Conservation (phyloP, 495 filamentous ascomycete species). For the Annulohypoxylon maeteangense region DNA sequence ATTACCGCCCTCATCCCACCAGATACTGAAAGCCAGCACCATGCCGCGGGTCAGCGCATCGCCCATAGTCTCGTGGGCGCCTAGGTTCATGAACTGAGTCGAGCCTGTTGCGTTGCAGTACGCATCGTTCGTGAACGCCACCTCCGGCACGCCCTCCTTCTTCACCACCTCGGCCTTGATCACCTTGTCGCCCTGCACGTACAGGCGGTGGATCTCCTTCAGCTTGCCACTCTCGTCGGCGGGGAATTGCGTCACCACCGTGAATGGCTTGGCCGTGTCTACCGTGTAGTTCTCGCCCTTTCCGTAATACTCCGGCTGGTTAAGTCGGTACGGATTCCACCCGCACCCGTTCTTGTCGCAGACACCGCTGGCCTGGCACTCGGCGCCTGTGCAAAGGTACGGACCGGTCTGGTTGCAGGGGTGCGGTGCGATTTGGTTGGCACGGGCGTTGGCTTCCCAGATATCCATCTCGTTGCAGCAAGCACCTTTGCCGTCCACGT, state of each 20-base stretch:
- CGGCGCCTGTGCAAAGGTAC: slow-evolving; percentile 61
- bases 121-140: slow-evolving; percentile 63
- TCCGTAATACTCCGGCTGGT: slow-evolving; percentile 64
- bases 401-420: slow-evolving; percentile 59
- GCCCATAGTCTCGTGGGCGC: slow-evolving; percentile 69
- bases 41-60: slow-evolving; percentile 68
- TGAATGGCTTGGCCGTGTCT: slow-evolving; percentile 69
- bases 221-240: slow-evolving; percentile 63
- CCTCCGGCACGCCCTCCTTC: slow-evolving; percentile 56
- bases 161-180: slow-evolving; percentile 57
- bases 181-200: slow-evolving; percentile 68
- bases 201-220: slow-evolving; percentile 67
- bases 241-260: slow-evolving; percentile 74
- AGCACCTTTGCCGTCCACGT: slow-evolving; percentile 58
- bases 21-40: slow-evolving; percentile 73
- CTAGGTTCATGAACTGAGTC: slow-evolving; percentile 62
- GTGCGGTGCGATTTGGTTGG: slow-evolving; percentile 69
- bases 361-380: slow-evolving; percentile 62
- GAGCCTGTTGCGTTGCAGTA: slow-evolving; percentile 69
- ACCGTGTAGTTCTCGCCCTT: slow-evolving; percentile 61
- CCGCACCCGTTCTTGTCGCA: slow-evolving; percentile 75
- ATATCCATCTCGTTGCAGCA: slow-evolving; percentile 74
- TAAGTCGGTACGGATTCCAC: slow-evolving; percentile 71
- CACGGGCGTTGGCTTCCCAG: slow-evolving; percentile 69
- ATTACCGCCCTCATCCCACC: slow-evolving; percentile 66